Evolutionary conservation across 2,329 filamentous ascomycete species (phyloP).

Genomic region (Chaetomium sp.): DNA sequence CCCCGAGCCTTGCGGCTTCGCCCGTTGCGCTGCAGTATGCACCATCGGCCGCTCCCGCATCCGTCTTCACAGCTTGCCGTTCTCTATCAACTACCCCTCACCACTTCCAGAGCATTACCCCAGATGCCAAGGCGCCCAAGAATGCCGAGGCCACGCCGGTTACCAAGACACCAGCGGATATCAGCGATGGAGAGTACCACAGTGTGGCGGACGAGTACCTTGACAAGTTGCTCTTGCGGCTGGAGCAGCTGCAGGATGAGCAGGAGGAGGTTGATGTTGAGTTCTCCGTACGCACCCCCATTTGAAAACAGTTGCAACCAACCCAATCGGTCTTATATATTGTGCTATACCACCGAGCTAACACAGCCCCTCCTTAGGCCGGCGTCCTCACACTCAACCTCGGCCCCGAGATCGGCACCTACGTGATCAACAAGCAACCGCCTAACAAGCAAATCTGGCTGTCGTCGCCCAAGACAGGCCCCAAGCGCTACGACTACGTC

Average conservation of each 20-base stretch:
- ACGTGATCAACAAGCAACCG: constrained; percentile 97
- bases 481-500: constrained; percentile 92
- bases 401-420: constrained; percentile 61
- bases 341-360: neutral
- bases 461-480: constrained; percentile 81
- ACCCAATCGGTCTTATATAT: too few relatives aligned
- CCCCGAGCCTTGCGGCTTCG: constrained; percentile 12
- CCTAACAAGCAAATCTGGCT: constrained; percentile 98
- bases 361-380: constrained; percentile 47
- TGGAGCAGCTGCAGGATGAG: constrained; percentile 71
- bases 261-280: constrained; percentile 78
- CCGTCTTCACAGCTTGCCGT: neutral
- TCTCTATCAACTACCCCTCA: constrained; percentile 30
- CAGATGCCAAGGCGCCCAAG: constrained; percentile 43
- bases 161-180: constrained; percentile 46
- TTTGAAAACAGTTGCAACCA: neutral
- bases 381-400: constrained; percentile 77
- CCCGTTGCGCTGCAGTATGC: neutral
- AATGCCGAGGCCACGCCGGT: constrained; percentile 33
- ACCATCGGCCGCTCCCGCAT: neutral
- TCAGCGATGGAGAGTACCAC: constrained; percentile 69
- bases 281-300: constrained; percentile 60
- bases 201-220: constrained; percentile 71
- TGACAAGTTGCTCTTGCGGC: constrained; percentile 44
- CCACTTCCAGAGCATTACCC: constrained; percentile 47